A percentile compares a stretch with the other conserved stretches of the same genome.
Conservation (phyloP, 2,329 filamentous ascomycete genomes). For the Exophiala spinifera region DNA sequence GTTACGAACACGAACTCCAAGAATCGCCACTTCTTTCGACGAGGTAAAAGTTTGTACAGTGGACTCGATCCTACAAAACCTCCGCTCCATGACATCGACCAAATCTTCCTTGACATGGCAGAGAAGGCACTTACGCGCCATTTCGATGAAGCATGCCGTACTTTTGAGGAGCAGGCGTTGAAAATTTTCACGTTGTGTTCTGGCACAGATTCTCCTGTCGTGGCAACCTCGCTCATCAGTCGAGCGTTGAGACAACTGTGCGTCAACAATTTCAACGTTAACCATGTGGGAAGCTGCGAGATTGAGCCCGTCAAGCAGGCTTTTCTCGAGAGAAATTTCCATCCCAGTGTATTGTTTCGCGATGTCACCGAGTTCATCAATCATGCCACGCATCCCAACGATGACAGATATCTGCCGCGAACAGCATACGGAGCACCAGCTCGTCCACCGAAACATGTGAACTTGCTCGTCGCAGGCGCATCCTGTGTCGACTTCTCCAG, state of each 20-base stretch:
- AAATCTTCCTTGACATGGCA: conserved; percentile 52
- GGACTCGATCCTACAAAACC: conserved; percentile 30
- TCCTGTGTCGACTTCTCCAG: conserved; percentile 72
- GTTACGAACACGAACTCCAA: neutral
- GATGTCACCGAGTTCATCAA: conserved; percentile 57
- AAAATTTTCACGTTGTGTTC: conserved; percentile 71
- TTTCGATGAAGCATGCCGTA: conserved; percentile 36
- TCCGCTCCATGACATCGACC: conserved; percentile 46
- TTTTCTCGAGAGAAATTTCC: conserved; percentile 61
- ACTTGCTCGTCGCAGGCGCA: conserved; percentile 69
- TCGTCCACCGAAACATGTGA: conserved; percentile 55
- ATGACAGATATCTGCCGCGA: conserved; percentile 35
- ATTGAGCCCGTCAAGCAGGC: conserved; percentile 63
- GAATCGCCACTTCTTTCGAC: neutral
- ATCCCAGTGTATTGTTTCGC: conserved; percentile 52
- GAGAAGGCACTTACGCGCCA: conserved; percentile 27
- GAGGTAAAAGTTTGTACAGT: neutral
- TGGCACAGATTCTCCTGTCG: conserved; percentile 70
- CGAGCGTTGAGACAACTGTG: conserved; percentile 39
- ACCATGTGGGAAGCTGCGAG: conserved; percentile 62
- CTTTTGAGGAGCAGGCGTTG: conserved; percentile 40
- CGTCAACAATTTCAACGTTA: conserved; percentile 41
- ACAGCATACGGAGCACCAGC: conserved; percentile 64
- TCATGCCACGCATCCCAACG: conserved; percentile 36
- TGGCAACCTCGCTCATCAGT: conserved; percentile 60